A percentile compares a stretch with the other conserved stretches of the same genome.
Conservation (phyloP, 2,329 filamentous ascomycete species). For the Talaromyces albobiverticillius region DNA sequence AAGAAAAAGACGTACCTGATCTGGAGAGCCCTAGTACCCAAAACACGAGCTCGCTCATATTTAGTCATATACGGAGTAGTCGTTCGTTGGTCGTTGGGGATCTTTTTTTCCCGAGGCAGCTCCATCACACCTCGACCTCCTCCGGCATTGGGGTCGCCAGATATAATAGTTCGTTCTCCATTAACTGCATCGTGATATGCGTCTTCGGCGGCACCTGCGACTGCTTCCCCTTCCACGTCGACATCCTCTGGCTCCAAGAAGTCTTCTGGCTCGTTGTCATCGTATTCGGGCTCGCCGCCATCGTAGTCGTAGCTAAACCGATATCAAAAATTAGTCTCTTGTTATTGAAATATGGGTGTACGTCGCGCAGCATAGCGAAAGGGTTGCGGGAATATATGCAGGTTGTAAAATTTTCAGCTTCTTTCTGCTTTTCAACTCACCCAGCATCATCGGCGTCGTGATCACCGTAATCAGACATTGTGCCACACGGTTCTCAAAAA, state of each 20-base stretch:
- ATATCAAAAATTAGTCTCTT: slow-evolving; percentile 25
- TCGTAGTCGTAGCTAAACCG: slow-evolving; percentile 46
- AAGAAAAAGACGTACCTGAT: slow-evolving; percentile 67
- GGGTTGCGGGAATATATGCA: background rate
- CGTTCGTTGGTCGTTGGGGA: slow-evolving; percentile 79
- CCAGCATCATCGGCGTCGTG: slow-evolving; percentile 59
- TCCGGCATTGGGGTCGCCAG: slow-evolving; percentile 52
- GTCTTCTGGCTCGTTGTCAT: slow-evolving; percentile 64
- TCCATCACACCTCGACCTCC: slow-evolving; percentile 54
- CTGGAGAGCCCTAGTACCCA: slow-evolving; percentile 90
- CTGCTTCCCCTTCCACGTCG: slow-evolving; percentile 54
- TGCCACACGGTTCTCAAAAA: slow-evolving; percentile 14
- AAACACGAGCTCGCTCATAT: slow-evolving; percentile 90
- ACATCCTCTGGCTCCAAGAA: slow-evolving; percentile 56
- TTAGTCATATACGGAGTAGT: slow-evolving; percentile 99
- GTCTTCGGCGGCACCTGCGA: slow-evolving; percentile 29
- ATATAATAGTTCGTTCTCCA: slow-evolving; percentile 41
- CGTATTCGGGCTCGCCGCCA: slow-evolving; percentile 61
- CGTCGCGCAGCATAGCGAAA: background rate
- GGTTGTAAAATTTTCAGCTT: background rate
- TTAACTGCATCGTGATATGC: slow-evolving; percentile 34
- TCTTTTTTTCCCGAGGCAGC: slow-evolving; percentile 73
- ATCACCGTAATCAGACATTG: slow-evolving; percentile 73
- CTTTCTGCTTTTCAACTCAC: slow-evolving; percentile 42
- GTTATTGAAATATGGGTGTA: background rate